Evolutionary conservation across 148 eudicot species (phyloP).

Genomic region (Silene latifolia): DNA sequence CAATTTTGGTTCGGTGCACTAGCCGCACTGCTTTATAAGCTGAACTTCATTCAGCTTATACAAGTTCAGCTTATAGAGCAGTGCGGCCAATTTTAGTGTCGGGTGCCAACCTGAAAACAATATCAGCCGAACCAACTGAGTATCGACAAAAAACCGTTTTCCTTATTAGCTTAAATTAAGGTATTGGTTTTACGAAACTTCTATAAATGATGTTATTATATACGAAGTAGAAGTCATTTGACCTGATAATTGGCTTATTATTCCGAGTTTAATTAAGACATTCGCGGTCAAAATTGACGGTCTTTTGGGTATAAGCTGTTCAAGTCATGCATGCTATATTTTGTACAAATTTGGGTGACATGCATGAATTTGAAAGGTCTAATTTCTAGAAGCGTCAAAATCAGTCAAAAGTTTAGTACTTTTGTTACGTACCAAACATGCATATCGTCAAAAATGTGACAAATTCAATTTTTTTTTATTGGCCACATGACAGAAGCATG

Average conservation of each 20-base stretch:
- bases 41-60: too few species aligned
- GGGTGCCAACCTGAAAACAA: too few species aligned
- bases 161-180: not conserved
- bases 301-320: not conserved
- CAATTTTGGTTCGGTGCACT: too few species aligned
- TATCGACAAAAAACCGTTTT: not conserved
- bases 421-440: too few species aligned
- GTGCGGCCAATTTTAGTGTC: too few species aligned
- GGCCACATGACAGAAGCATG: too few species aligned
- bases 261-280: not conserved
- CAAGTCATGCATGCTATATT: constrained; percentile 17
- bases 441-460: too few species aligned
- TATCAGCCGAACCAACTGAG: too few species aligned
- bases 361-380: constrained; percentile 2
- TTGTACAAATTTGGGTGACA: not conserved
- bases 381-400: constrained; percentile 3
- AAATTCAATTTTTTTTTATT: too few species aligned
- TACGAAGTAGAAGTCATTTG: not conserved
- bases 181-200: not conserved
- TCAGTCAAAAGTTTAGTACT: constrained; percentile 3
- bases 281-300: constrained; percentile 12
- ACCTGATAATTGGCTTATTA: not conserved
- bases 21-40: too few species aligned
- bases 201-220: not conserved
- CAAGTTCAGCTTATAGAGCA: too few species aligned